Base-by-base conservation (phyloP, 306 rosid species). In the Medicago truncatula region DNA sequence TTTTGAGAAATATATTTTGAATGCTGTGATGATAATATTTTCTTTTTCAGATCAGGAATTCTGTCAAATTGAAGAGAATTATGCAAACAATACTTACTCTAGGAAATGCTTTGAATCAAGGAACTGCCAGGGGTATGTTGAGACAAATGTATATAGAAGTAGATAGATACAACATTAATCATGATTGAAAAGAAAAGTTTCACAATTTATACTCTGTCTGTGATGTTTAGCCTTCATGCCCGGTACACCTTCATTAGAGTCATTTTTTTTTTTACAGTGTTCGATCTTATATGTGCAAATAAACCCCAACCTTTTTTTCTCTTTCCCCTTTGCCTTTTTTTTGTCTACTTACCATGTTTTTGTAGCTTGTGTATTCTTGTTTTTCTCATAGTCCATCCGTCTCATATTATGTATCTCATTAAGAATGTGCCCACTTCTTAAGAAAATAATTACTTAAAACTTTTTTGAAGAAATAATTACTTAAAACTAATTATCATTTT, bases 61-160 rank as follows among this genome's bases (percentile, higher is more conserved):
- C 98, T 39, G 79, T 78, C 82, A 94, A 94, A 84, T 85, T 94
- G 61, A 94, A 94, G 86, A 90, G 98, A 91, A 71, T 94, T 75
- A 94, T 94, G 97, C 98, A 91, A 78, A 94, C 97, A 49, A 87
- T 94, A 85, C 98, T 94, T 73, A 90, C 98, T 31, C 76, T 94
- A 68, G 98, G 98, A 79, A 94, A 94, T 85, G 98, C 98, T 81
- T 83, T 94, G 86, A 94, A 94, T 82, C 97, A 87, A 83, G 98
- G 98, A 83, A 94, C 98, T 82, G 89, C 92, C 34, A 82, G 96
- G 71, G 98, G 98, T 91, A 86, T 79, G 97, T 85, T 77, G 60
- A 80, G 73, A 71, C 53, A 83, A 71, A 57, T 69, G 41, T 18
- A 50, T 21, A 54, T n/a, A 57, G 71, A 72, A 53, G 60, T 67